These are phyloP conservation scores for Apostasia ramifera DNA, from an alignment of 106 monocot species.

Conservation along the genomic window DNA sequence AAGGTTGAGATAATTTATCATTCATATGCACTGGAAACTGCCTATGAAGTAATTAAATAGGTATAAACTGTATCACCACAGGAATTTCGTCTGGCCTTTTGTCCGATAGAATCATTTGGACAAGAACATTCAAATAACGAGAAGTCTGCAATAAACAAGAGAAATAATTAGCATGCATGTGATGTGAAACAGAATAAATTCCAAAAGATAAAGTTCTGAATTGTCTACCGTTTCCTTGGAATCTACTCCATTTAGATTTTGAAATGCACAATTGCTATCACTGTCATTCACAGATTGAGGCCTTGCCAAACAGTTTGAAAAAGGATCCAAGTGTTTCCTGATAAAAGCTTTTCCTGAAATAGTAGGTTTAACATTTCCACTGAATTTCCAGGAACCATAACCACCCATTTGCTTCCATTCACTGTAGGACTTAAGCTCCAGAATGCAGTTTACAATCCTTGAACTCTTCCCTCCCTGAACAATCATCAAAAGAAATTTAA, in stretches of 20 bases:
- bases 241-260: conserved; percentile 27
- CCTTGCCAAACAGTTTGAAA: conserved; percentile 37
- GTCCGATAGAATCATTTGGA: conserved; percentile 59
- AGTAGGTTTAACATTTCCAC: conserved; percentile 60
- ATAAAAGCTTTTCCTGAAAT: conserved; percentile 55
- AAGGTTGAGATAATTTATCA: conserved; percentile 5
- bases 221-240: conserved; percentile 51
- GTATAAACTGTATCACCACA: conserved; percentile 22
- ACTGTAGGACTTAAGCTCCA: conserved; percentile 83
- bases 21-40: not conserved
- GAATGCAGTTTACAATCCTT: conserved; percentile 71
- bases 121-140: conserved; percentile 54
- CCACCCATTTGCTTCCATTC: conserved; percentile 89
- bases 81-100: conserved; percentile 94
- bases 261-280: conserved; percentile 22
- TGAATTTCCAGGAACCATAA: conserved; percentile 73
- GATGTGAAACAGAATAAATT: not conserved
- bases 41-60: not conserved
- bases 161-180: not conserved
- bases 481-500: conserved; percentile 1
- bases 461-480: conserved; percentile 79
- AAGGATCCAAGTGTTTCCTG: conserved; percentile 68
- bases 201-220: not conserved
- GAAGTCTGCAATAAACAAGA: conserved; percentile 34
- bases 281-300: conserved; percentile 36